Conservation (phyloP, 192 early-diverging fungal species). For the Lunasporangiospora selenospora region DNA sequence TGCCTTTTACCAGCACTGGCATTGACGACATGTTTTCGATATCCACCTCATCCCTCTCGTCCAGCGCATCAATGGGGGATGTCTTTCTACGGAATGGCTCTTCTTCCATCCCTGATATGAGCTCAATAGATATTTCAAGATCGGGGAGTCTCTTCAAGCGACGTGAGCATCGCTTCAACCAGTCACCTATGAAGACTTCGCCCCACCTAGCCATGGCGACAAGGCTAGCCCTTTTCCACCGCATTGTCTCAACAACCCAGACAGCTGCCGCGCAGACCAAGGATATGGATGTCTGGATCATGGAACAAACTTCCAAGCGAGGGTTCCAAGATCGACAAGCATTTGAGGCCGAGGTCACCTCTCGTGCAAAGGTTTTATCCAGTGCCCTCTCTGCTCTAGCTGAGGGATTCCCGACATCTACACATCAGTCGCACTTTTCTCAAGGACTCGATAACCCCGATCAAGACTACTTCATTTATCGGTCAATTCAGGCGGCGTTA, state of each 20-base stretch:
- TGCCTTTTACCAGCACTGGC: neutral
- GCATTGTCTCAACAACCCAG: constrained; percentile 26
- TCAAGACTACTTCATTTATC: constrained; percentile 25
- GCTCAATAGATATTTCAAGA: neutral
- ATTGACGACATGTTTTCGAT: constrained; percentile 13
- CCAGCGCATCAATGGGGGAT: constrained; percentile 1
- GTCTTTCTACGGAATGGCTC: constrained; percentile 8
- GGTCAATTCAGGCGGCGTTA: constrained; percentile 16
- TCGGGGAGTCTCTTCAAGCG: constrained; percentile 29
- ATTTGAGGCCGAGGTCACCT: constrained; percentile 15
- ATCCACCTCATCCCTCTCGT: neutral
- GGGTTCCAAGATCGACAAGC: constrained; percentile 15
- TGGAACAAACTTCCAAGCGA: constrained; percentile 16
- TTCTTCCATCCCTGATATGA: constrained; percentile 12
- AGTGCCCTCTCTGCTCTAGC: constrained; percentile 5
- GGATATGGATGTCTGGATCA: constrained; percentile 34
- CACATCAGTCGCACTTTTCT: constrained; percentile 1
- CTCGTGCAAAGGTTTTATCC: constrained; percentile 5
- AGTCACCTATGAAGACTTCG: neutral
- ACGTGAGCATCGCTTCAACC: constrained; percentile 18
- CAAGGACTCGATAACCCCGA: too few species aligned
- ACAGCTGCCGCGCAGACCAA: constrained; percentile 13
- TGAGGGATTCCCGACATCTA: constrained; percentile 3
- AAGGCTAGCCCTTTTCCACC: constrained; percentile 30
- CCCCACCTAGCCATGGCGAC: constrained; percentile 23